phyloP scores from a whole-genome alignment of 2,329 filamentous ascomycete species.

The Spiromastix sp. region DNA sequence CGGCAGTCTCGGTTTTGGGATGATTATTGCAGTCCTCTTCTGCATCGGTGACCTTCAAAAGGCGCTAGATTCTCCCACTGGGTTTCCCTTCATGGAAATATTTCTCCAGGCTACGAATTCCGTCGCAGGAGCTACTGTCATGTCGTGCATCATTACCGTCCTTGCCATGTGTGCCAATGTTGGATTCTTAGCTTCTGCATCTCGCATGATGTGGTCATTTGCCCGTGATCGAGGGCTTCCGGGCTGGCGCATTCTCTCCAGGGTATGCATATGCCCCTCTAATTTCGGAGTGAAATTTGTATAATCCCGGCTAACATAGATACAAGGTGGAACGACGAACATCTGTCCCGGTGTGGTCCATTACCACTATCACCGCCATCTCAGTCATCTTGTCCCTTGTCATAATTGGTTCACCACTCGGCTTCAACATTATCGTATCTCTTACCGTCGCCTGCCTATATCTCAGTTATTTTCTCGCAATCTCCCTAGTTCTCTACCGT shows the following conservation, averaged over 20 bases:
- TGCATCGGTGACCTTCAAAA: conserved; percentile 31
- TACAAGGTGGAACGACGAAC: conserved; percentile 23
- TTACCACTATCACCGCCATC: conserved; percentile 23
- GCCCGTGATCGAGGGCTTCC: conserved; percentile 35
- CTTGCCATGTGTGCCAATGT: conserved; percentile 26
- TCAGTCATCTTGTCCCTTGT: conserved; percentile 33
- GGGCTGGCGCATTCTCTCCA: conserved; percentile 19
- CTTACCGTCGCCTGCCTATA: conserved; percentile 42
- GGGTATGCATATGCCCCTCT: too few species aligned
- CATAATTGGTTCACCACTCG: conserved; percentile 42
- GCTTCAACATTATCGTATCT: conserved; percentile 45
- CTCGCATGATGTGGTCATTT: conserved; percentile 34
- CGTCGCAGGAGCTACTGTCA: conserved; percentile 34
- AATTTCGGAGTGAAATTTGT: neutral
- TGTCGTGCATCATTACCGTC: conserved; percentile 36
- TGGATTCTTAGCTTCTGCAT: conserved; percentile 25
- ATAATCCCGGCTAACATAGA: conserved; percentile 2
- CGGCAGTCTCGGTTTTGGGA: conserved; percentile 36
- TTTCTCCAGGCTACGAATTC: conserved; percentile 38
- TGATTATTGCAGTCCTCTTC: conserved; percentile 36
- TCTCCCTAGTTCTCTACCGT: conserved; percentile 33
- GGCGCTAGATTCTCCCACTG: conserved; percentile 31
- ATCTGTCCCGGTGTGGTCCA: conserved; percentile 33
- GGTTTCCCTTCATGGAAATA: conserved; percentile 41
- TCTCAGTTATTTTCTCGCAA: conserved; percentile 41